A percentile compares a stretch with the other conserved stretches of the same genome.
These are phyloP conservation scores for Geotrichum siamense DNA, from an alignment of 1,139 yeast species.

Conservation along the genomic window DNA sequence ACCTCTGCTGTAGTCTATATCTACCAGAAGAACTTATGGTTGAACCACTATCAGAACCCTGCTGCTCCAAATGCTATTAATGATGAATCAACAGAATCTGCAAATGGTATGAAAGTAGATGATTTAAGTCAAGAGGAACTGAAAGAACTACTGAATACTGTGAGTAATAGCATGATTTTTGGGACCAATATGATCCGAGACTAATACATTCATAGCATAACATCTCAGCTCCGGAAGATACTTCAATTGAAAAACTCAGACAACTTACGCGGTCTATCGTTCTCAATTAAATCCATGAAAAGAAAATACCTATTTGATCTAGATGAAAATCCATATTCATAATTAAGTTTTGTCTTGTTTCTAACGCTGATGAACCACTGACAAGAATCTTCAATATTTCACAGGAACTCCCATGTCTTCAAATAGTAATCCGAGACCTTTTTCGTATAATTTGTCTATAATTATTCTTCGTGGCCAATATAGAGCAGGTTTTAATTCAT, in stretches of 20 bases:
- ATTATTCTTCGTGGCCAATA: constrained; percentile 13
- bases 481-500: constrained; percentile 10
- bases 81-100: background rate
- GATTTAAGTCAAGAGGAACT: constrained; percentile 1
- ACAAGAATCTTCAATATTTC: background rate
- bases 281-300: no score
- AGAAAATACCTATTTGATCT: background rate
- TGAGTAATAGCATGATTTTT: background rate
- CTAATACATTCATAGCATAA: background rate
- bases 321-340: background rate
- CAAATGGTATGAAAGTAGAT: background rate
- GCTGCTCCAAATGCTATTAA: background rate
- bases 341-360: background rate
- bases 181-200: background rate
- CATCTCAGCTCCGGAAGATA: constrained; percentile 1
- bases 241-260: background rate
- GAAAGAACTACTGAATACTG: background rate
- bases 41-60: constrained; percentile 1
- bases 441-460: constrained; percentile 5
- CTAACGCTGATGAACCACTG: background rate
- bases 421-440: constrained; percentile 3
- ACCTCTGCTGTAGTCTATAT: background rate
- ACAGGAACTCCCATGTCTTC: constrained; percentile 7
- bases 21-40: background rate
- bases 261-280: background rate